Evolutionary conservation across 805 yeast genomes (phyloP), one percentile per base, ranked within the genome.

Genomic region (Priceomyces carsonii): DNA sequence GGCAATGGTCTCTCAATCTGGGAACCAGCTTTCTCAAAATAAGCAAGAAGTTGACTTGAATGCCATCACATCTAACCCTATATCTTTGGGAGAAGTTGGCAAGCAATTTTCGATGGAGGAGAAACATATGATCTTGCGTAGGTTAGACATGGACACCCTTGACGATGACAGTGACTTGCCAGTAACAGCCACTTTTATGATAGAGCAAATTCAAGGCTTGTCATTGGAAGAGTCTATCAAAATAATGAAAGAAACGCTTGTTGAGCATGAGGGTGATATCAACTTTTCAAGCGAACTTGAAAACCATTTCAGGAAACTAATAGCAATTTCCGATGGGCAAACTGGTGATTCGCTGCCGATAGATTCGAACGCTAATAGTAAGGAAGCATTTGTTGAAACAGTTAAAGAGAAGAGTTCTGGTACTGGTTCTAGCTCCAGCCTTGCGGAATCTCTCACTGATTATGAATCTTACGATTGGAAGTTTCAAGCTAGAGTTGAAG

Each of bases 401-500:
- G 12, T 29, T 14, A 28, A 33, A 16, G 12, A 33, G 9, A 36
- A 39, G 24, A 26, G 14, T 15, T 13, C 18, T 13, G 35, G 32
- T 9, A 17, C 32, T 4, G 17, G 23, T 17, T 21, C 20, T 19
- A 32, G 26, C 10, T 27, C 27, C 17, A 26, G 24, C 22, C 32
- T 39, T 53, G 49, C 27, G 9, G 33, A 28, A 24, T 14, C 17
- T 26, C 12, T 29, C 5, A 21, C 31, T n/a, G 25, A 22, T 8
- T 34, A 26, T 15, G 18, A 34, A 20, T 14, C 23, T n/a, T 27
- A 22, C 17, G 32, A 53, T 16, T 56, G 62, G 62, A 42, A 47
- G 8, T 43, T 62, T 10, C 62, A 59, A 30, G 57, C 58, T 26
- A 55, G 55, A 37, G 45, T 62, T 14, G 69, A 70, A 39, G 75